phyloP scores from a whole-genome alignment of 345 rosid genomes.

The Pugionium dolabratum region DNA sequence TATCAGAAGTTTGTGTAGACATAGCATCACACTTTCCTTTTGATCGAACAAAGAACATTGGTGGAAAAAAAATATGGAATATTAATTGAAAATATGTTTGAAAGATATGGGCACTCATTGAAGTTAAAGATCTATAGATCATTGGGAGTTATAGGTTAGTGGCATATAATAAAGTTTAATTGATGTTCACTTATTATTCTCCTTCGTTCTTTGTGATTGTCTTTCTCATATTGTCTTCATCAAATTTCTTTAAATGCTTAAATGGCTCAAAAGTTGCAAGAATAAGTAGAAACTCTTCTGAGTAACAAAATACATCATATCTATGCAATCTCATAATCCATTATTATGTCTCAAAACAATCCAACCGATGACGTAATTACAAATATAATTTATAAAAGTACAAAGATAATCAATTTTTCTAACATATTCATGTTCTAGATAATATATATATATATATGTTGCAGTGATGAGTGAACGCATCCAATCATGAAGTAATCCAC shows the following conservation, averaged over 20 bases:
- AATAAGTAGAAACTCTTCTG: conserved; percentile 18
- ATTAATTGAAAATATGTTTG: background rate
- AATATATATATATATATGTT: background rate
- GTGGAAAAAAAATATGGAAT: background rate
- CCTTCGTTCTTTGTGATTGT: conserved; percentile 41
- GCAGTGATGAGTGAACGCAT: conserved; percentile 7
- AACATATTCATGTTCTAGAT: conserved; percentile 2
- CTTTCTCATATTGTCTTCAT: conserved; percentile 30
- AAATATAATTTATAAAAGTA: background rate
- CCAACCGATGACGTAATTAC: background rate
- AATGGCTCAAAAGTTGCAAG: conserved; percentile 27
- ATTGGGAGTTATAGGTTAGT: conserved; percentile 24
- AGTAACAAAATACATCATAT: conserved; percentile 18
- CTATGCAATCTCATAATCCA: conserved; percentile 1
- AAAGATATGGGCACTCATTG: conserved; percentile 23
- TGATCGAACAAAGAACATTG: conserved; percentile 1
- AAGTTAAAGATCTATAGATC: conserved; percentile 11
- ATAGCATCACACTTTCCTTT: background rate
- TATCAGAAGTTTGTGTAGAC: background rate
- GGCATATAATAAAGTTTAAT: conserved; percentile 30
- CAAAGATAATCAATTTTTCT: background rate
- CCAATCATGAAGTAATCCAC: background rate
- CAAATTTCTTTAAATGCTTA: conserved; percentile 29
- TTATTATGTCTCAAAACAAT: conserved; percentile 4
- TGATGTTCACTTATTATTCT: conserved; percentile 33